Conservation (phyloP, 2,329 filamentous ascomycete species). For the Scytalidium lignicola region DNA sequence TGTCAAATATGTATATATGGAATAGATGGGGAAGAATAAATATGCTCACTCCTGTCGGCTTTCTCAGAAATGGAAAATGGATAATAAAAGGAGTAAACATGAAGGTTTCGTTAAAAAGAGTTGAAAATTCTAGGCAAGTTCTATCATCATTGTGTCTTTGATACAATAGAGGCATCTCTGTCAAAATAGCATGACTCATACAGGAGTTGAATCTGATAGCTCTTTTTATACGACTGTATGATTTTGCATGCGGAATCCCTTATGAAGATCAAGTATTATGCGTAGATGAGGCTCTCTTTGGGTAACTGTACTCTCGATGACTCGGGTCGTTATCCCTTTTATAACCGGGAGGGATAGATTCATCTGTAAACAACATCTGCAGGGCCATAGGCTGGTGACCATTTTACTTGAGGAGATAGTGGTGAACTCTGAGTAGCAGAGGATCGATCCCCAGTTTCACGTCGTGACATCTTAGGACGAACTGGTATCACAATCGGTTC, state of each 20-base stretch:
- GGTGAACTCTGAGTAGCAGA: too few relatives aligned
- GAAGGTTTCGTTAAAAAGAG: not conserved
- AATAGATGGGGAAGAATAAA: not conserved
- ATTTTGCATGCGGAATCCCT: not conserved
- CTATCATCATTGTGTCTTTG: not conserved
- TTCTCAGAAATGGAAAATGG: not conserved
- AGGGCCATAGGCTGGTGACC: not conserved
- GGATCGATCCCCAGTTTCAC: slow-evolving; percentile 10
- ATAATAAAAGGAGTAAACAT: not conserved
- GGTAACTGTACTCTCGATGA: not conserved
- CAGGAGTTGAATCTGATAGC: not conserved
- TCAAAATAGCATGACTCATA: not conserved
- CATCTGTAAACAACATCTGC: not conserved
- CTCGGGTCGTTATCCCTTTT: not conserved
- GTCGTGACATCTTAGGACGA: slow-evolving; percentile 12
- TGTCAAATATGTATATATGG: not conserved
- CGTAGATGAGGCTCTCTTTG: not conserved
- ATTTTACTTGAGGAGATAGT: not conserved
- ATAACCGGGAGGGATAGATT: not conserved
- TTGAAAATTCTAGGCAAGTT: not conserved
- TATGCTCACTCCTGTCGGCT: too few relatives aligned
- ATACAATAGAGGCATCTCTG: not conserved
- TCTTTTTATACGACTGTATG: not conserved
- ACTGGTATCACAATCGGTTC: slow-evolving; percentile 12
- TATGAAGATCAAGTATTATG: not conserved